Base-by-base conservation (phyloP, 129 eudicot genomes). In the Escallonia herrerae region DNA sequence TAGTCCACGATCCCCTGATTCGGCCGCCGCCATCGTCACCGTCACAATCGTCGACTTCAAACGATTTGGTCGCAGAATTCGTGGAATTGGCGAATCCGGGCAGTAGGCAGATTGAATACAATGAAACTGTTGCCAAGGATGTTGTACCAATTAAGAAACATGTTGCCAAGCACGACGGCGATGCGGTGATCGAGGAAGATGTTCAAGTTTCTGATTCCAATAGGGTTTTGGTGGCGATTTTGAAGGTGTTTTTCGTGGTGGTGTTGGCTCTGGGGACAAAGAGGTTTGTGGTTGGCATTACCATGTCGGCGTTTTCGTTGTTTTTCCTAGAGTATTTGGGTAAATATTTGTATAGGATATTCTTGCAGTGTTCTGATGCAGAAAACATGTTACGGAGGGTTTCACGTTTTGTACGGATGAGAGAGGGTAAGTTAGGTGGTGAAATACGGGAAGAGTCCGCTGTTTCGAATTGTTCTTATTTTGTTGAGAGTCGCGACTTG, bases 231-330 rank as follows among this genome's bases (percentile, higher is more conserved):
- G 43, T 73, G 64, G 64, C 57, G 58, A 40, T 73, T 40, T 45
- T 82, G 63, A 82, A 80, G 76, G 68, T 79, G 42, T 74, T 81
- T 7, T 62, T 83, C 14, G 79, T 83, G 51, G 70, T 81, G 75
- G 72, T 83, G 72, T 72, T 85, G 74, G 90, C 69, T 2, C 75
- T 87, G 63, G 85, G 84, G 60, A 76, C 83, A 0, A 81, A 85
- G 72, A 77, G 72, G 15, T 71, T 87, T 48, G 78, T 77, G 0
- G 54, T 91, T 37, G 95, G 89, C 70, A 77, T 88, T 47, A 79
- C 89, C 3, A 13, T 91, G 2, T 77, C 91, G 0, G 89, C 96
- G 37, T 85, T 80, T 48, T 40, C 73, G 60, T 60, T 91, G 59
- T 57, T 85, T 43, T 66, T 79, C 3, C 15, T 85, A 6, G 97